Evolutionary conservation across 805 yeast genomes (phyloP).

Genomic region (Brettanomyces custersianus): DNA sequence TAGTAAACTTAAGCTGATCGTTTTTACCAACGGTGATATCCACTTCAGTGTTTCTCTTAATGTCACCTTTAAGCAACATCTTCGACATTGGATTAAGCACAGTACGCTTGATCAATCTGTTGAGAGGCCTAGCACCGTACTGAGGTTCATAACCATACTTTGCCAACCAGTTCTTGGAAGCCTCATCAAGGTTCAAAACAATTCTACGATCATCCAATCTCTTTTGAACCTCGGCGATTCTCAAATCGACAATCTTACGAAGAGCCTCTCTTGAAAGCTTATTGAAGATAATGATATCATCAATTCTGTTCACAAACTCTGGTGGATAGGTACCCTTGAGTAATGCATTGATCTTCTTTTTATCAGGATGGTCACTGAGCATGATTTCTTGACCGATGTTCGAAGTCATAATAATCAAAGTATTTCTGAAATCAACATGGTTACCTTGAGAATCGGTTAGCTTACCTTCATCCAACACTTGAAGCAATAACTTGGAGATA

Average conservation of each 20-base stretch:
- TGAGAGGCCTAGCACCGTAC: constrained; percentile 95
- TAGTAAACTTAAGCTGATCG: constrained; percentile 14
- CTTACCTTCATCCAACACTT: constrained; percentile 91
- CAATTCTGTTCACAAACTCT: constrained; percentile 89
- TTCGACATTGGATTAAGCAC: constrained; percentile 86
- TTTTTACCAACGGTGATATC: constrained; percentile 35
- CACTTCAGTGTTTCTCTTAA: constrained; percentile 50
- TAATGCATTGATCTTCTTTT: constrained; percentile 51
- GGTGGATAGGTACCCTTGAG: constrained; percentile 80
- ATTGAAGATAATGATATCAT: constrained; percentile 89
- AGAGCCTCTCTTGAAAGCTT: constrained; percentile 72
- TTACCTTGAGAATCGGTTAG: constrained; percentile 94
- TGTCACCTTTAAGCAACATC: constrained; percentile 69
- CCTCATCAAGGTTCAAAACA: constrained; percentile 37
- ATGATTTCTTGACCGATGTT: constrained; percentile 92
- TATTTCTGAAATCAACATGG: constrained; percentile 87
- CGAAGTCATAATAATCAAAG: constrained; percentile 93
- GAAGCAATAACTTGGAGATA: constrained; percentile 81
- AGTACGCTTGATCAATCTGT: constrained; percentile 76
- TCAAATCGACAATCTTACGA: constrained; percentile 72
- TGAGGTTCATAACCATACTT: constrained; percentile 83
- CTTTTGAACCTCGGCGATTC: constrained; percentile 73
- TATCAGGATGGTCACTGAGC: constrained; percentile 57
- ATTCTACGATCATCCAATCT: constrained; percentile 76
- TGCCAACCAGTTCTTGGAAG: constrained; percentile 71